Base-by-base conservation (phyloP, 2,329 filamentous ascomycete genomes). In the Hymenoscyphus albidus region DNA sequence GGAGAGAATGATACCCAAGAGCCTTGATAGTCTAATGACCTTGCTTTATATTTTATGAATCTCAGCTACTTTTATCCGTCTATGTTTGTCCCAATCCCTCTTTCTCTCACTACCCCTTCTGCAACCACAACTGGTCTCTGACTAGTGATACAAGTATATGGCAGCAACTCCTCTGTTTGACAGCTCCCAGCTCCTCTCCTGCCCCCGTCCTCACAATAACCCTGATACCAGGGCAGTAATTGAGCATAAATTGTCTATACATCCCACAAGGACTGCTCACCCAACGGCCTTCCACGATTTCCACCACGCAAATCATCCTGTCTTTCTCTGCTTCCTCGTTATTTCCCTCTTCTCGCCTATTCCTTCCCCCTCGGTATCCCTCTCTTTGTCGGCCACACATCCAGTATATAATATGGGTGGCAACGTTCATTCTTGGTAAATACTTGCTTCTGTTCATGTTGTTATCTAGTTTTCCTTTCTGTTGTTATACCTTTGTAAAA, bases 161-260 rank as follows among this genome's bases (percentile, higher is more conserved):
- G 69, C 22, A 71, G 59, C 16, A 71, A 55, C 58, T 68, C 67
- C 12, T 64, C 48, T 16, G 69, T 60, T 3, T 58, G 51, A 65
- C 67, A 5, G 62, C 65, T 35, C 64, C 65, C 51, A 68, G 38
- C 6, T 56, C 63, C 22, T 56, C 48, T 56, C 27, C 58, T 3
- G 18, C 35, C 16, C 51, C 54, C 61, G 51, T 31, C 42, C 63
- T 59, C 5, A 71, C 64, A 39, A 71, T 65, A 38, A 71, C 68
- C 38, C 57, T 63, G 4, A 71, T 67, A 44, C 54, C 44, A 1
- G 68, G 66, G 61, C 68, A 70, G 61, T 68, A 68, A 66, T 71
- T 68, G 16, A 65, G 65, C 69, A 71, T 70, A 42, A 68, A 64
- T 58, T 71, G 69, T 27, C 69, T 65, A 56, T 68, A 71, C 40